Evolutionary conservation across 148 eudicot species (phyloP).

Genomic region (Persicaria tinctoria): DNA sequence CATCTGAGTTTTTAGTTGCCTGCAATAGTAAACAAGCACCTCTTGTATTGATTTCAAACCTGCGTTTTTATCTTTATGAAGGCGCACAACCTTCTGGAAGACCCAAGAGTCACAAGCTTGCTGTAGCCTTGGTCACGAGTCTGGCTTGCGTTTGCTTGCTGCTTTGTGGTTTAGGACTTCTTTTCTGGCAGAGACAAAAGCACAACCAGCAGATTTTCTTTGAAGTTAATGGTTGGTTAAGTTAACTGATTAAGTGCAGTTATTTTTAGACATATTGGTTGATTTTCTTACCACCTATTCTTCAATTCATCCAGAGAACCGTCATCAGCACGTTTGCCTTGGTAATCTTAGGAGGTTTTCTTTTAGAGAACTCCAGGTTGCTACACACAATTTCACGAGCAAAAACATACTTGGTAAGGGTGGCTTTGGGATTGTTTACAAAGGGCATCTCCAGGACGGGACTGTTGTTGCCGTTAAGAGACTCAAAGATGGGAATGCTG

Average conservation of each 20-base stretch:
- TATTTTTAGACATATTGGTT: neutral
- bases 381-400: constrained; percentile 78
- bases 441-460: constrained; percentile 70
- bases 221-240: constrained; percentile 53
- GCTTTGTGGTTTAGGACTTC: constrained; percentile 49
- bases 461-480: constrained; percentile 83
- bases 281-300: neutral
- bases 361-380: constrained; percentile 73
- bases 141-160: constrained; percentile 66
- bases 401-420: constrained; percentile 91
- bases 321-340: constrained; percentile 63
- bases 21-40: too few species aligned
- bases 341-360: constrained; percentile 83
- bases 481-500: constrained; percentile 74
- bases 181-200: constrained; percentile 63
- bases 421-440: constrained; percentile 90
- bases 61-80: neutral
- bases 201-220: constrained; percentile 57
- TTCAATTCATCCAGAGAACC: constrained; percentile 37
- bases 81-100: constrained; percentile 24
- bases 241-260: neutral
- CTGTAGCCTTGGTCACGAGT: constrained; percentile 71
- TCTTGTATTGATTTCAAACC: neutral
- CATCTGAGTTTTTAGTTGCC: too few species aligned
- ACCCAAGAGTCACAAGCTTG: constrained; percentile 53